Conservation (phyloP, 148 eudicot genomes). For the Chenopodium berlandieri region DNA sequence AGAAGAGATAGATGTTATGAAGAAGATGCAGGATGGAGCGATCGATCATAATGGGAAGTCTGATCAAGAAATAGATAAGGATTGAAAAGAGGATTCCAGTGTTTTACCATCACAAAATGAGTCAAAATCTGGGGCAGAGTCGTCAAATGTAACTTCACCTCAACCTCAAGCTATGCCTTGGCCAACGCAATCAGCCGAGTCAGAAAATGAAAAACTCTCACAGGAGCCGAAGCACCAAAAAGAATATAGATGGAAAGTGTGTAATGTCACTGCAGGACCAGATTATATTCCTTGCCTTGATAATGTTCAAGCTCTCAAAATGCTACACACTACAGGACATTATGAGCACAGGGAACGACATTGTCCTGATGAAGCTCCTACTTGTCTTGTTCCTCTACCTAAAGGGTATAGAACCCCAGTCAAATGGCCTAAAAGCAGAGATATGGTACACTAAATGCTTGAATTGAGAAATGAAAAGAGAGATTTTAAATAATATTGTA, state of each 20-base stretch:
- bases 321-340: constrained; percentile 47
- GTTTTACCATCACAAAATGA: neutral
- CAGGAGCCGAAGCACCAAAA: constrained; percentile 22
- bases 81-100: neutral
- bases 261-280: constrained; percentile 70
- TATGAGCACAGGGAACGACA: constrained; percentile 76
- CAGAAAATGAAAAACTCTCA: constrained; percentile 41
- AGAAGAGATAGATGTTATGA: neutral
- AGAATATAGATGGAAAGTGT: constrained; percentile 48
- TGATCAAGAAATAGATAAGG: neutral
- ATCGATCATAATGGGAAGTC: neutral
- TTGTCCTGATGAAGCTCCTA: constrained; percentile 65
- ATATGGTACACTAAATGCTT: constrained; percentile 42
- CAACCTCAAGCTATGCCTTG: constrained; percentile 38
- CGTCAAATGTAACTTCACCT: constrained; percentile 27
- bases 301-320: constrained; percentile 48
- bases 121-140: neutral
- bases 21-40: constrained; percentile 16
- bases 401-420: constrained; percentile 58
- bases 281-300: constrained; percentile 85
- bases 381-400: constrained; percentile 64
- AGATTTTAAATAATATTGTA: neutral
- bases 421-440: constrained; percentile 73
- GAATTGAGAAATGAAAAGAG: neutral
- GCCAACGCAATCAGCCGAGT: constrained; percentile 43